Base-by-base conservation (phyloP, 306 rosid genomes). In the Alnus rubra region DNA sequence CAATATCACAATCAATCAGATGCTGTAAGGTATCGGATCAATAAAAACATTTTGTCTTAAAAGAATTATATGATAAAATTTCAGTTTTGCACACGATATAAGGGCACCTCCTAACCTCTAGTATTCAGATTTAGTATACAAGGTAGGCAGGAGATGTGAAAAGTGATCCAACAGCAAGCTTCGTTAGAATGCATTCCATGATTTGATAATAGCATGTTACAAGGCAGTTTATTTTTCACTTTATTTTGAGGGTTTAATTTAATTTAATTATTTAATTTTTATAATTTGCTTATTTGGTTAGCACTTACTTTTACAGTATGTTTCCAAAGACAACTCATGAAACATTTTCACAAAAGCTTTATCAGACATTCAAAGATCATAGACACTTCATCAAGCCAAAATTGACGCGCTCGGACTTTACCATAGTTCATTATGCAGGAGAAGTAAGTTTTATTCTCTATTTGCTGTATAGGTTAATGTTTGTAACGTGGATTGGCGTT, bases 291-390 rank as follows among this genome's bases (percentile, higher is more conserved):
- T 71, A 33, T 58, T 81, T 79, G 69, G 59, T 64, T 52, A 52
- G 35, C 19, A 11, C 52, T 70, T 85, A 23, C 74, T 52, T 53
- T 73, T 80, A 78, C 88, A 92, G 98, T 78, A 92, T 95, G 96
- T 90, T 95, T 86, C 98, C 98, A 5, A 95, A 91, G 83, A 88
- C 98, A 81, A 92, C 89, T 81, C 92, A 91, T 76, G 98, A 95
- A 79, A 92, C 98, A 33, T 95, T 95, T 90, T 63, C 96, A 2
- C 78, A 82, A 82, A 95, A 92, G 90, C 94, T 95, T 77, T 95
- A 95, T 81, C 98, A 95, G 83, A 88, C 90, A 48, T 95, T 91
- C 88, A 95, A 90, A 86, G 88, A 85, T 82, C 86, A 91, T 87
- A 95, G 82, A 77, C 97, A 97, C 87, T 95, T 95, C 82, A 82